Base-by-base conservation (phyloP, 176 grass and related monocot species). In the Thinopyrum elongatum region DNA sequence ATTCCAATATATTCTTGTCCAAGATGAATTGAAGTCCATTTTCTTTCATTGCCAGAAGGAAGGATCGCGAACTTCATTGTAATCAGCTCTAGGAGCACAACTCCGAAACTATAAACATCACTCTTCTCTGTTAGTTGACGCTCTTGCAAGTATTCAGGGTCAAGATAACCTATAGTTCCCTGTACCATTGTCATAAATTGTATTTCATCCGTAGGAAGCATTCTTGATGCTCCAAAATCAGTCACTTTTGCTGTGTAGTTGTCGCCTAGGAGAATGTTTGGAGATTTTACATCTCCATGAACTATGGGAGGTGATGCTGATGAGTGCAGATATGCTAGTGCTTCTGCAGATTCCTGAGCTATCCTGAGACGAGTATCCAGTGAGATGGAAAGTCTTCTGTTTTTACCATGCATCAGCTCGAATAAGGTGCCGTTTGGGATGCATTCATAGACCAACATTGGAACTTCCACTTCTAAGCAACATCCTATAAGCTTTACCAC, bases 81-180 rank as follows among this genome's bases (percentile, higher is more conserved):
- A 10, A 82, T 86, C 13, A 90, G 79, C 83, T 90, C 88, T 73
- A 81, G 31, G 26, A 87, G 42, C 68, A 87, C 78, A 49, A 87
- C 85, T 27, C 85, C 78, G n/a, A 81, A 87, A 74, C 85, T 87
- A 55, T 87, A 87, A 75, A 87, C 78, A 81, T 81, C 85, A 81
- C 85, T 87, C 58, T 87, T 87, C 44, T 87, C 79, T 82, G 79
- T 87, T 74, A 87, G 70, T 53, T 64, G 85, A 1, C 78, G 78
- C 42, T 81, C 57, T 63, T 87, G 85, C 47, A 87, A 64, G 60
- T 87, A 87, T 87, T 81, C 69, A 74, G 78, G 85, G 31, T 87
- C 85, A 62, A 87, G 58, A 55, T 87, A 87, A 21, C 85, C 85
- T 13, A 87, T 59, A 55, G 85, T 87, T 86, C 84, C 84, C 57